Conservation (phyloP, 805 yeast genomes). For the Metschnikowia proteae region DNA sequence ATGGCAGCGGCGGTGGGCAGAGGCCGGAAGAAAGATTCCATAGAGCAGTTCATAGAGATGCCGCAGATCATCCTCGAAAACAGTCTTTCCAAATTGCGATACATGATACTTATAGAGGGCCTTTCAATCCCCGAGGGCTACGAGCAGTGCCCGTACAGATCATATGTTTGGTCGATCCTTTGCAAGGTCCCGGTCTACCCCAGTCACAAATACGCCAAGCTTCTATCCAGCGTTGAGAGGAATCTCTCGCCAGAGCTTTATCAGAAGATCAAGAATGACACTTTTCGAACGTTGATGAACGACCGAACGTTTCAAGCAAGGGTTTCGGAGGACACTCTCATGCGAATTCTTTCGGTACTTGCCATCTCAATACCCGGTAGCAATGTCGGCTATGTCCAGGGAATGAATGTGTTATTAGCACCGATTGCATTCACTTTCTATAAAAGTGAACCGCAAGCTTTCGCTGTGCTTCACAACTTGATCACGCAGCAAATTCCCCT, state of each 20-base stretch:
- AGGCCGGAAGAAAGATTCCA: slow-evolving; percentile 49
- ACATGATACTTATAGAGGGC: slow-evolving; percentile 42
- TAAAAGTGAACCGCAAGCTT: slow-evolving; percentile 83
- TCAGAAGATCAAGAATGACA: slow-evolving; percentile 75
- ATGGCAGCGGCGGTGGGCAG: slow-evolving; percentile 8
- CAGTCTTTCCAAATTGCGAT: slow-evolving; percentile 47
- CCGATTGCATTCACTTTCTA: slow-evolving; percentile 70
- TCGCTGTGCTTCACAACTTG: slow-evolving; percentile 60
- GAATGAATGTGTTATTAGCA: slow-evolving; percentile 82
- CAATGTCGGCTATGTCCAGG: slow-evolving; percentile 71
- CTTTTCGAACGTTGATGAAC: slow-evolving; percentile 78
- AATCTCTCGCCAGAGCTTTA: slow-evolving; percentile 45
- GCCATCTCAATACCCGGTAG: slow-evolving; percentile 46
- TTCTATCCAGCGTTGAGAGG: slow-evolving; percentile 50
- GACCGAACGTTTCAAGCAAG: slow-evolving; percentile 59
- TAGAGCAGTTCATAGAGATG: slow-evolving; percentile 47
- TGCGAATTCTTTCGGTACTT: slow-evolving; percentile 67
- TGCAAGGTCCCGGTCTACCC: slow-evolving; percentile 58
- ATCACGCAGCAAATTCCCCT: slow-evolving; percentile 66
- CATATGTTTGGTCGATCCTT: slow-evolving; percentile 78
- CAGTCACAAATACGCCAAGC: slow-evolving; percentile 50
- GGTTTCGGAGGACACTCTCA: slow-evolving; percentile 66
- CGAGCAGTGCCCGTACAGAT: slow-evolving; percentile 61
- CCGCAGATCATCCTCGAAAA: slow-evolving; percentile 45
- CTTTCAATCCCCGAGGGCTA: slow-evolving; percentile 39